A percentile compares a stretch with the other conserved stretches of the same genome.
These are phyloP conservation scores for Jackrogersella multiformis DNA, from an alignment of 495 filamentous ascomycete genomes.

Conservation along the genomic window DNA sequence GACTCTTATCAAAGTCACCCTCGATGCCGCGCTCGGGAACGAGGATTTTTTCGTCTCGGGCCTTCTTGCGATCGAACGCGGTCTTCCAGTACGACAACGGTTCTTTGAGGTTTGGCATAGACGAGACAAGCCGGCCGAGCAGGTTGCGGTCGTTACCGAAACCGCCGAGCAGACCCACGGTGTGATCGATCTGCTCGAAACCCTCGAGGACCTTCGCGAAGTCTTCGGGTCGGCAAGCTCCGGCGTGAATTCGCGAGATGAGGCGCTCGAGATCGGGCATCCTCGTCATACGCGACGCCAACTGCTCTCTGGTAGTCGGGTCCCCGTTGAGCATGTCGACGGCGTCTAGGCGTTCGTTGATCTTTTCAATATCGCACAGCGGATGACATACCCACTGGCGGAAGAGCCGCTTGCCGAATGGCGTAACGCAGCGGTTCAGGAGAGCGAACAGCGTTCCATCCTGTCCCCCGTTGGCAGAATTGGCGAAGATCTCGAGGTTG, in stretches of 20 bases:
- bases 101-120: conserved; percentile 83
- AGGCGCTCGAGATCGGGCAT: conserved; percentile 95
- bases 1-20: conserved; percentile 89
- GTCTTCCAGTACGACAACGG: conserved; percentile 87
- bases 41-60: conserved; percentile 73
- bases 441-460: conserved; percentile 90
- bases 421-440: conserved; percentile 93
- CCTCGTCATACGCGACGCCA: conserved; percentile 83
- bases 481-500: conserved; percentile 96
- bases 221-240: conserved; percentile 84
- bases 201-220: conserved; percentile 95
- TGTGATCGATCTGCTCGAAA: conserved; percentile 96
- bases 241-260: conserved; percentile 94
- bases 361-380: conserved; percentile 81
- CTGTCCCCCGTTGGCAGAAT: conserved; percentile 84
- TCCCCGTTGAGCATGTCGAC: conserved; percentile 93
- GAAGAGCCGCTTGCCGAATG: conserved; percentile 96
- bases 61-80: conserved; percentile 87
- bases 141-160: conserved; percentile 79
- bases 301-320: conserved; percentile 76
- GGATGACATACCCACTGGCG: conserved; percentile 99
- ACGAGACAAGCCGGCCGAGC: conserved; percentile 79
- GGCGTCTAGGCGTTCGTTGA: conserved; percentile 95
- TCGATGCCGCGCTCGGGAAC: conserved; percentile 91
- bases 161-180: conserved; percentile 76